Evolutionary conservation across 2,329 filamentous ascomycete species (phyloP), one percentile per base, ranked within the genome.

Genomic region (Claviceps sp.): DNA sequence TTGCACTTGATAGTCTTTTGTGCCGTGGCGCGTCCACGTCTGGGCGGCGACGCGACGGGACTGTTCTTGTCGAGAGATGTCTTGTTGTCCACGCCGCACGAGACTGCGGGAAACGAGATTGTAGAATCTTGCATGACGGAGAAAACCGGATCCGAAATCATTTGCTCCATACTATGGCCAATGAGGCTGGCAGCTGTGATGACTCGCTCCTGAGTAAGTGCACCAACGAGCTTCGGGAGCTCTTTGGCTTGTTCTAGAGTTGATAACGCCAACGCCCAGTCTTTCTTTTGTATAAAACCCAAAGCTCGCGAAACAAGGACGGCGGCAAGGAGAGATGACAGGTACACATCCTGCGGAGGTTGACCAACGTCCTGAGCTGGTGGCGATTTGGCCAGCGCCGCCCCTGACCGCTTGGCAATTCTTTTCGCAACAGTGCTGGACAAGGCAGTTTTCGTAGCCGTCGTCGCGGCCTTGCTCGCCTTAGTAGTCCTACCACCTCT

Each of bases 41-140:
- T 59, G n/a, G 61, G 58, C 49, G 71, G 70, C 13, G 69, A 64
- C 50, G 70, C 68, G 4, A 57, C 56, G 4, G 66, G 53, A 2
- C 68, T 68, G 22, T 62, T 56, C 34, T 66, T 64, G 44, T 73
- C 68, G 11, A 64, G 59, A 29, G 60, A 57, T n/a, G 53, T 56
- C 54, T 68, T 70, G 38, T 75, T 75, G 37, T 75, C 75, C 26
- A 68, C 59, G 29, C 67, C 63, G 56, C 65, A 62, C 23, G 70
- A 69, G 39, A 91, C 73, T 0, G 87, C 82, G 1, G 90, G 88
- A 54, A 91, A 85, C 0, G 89, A 94, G 26, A 96, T 82, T 0
- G 89, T 95, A 0, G 93, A 96, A 60, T 98, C 93, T 45, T 91
- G 87, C 16, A 97, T 77, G 9, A 91, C 86, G 17, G 88, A 94